Conservation (phyloP, 768 basidiomycete species). For the Lactarius psammicola region DNA sequence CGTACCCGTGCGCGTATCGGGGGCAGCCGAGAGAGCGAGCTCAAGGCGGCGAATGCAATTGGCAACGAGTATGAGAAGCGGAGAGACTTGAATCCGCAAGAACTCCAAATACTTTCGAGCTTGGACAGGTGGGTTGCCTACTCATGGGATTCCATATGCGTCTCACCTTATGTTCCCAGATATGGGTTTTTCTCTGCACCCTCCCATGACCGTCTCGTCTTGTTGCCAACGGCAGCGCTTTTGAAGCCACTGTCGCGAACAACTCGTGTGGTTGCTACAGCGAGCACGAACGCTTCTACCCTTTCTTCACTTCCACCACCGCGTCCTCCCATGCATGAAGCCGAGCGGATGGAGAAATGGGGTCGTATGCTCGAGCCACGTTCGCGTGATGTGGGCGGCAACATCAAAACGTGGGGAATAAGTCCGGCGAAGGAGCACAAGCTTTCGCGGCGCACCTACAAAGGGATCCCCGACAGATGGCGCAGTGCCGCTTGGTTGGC, state of each 20-base stretch:
- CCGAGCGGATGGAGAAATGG: conserved; percentile 85
- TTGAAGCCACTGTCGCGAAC: conserved; percentile 54
- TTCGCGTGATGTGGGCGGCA: conserved; percentile 71
- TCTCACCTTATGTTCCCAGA: conserved; percentile 41
- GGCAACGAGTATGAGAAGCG: conserved; percentile 59
- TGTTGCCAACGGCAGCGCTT: conserved; percentile 61
- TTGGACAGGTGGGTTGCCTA: conserved; percentile 75
- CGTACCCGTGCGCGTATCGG: conserved; percentile 77
- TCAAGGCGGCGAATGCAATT: conserved; percentile 54
- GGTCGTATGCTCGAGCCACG: conserved; percentile 79
- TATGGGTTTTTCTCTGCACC: conserved; percentile 88
- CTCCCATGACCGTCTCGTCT: conserved; percentile 81
- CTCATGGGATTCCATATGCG: neutral
- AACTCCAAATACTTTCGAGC: conserved; percentile 65
- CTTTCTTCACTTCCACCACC: conserved; percentile 47
- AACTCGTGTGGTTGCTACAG: conserved; percentile 37
- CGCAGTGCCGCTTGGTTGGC: conserved; percentile 89
- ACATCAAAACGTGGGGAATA: conserved; percentile 71
- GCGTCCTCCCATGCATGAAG: conserved; percentile 57
- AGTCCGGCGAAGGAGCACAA: conserved; percentile 63
- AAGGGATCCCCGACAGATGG: conserved; percentile 98
- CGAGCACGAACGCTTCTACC: conserved; percentile 46
- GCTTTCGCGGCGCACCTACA: conserved; percentile 76
- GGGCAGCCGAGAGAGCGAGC: conserved; percentile 54
- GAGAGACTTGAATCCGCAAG: conserved; percentile 67